phyloP scores from a whole-genome alignment of 2,329 filamentous ascomycete genomes.

The Raffaelea ambrosiae region DNA sequence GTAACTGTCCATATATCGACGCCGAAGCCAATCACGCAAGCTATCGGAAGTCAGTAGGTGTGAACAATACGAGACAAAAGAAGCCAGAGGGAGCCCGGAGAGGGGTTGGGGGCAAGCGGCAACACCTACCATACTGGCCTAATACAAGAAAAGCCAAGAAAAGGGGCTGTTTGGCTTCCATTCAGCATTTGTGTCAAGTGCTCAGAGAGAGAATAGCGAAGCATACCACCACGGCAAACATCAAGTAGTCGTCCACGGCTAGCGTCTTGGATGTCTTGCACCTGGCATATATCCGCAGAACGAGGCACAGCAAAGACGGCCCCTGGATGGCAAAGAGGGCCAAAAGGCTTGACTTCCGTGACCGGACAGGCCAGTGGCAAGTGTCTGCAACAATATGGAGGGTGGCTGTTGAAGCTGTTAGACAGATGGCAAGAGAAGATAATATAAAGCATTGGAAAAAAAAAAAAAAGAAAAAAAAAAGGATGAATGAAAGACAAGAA shows the following conservation, averaged over 20 bases:
- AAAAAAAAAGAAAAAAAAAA: too few species aligned
- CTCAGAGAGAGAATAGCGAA: background rate
- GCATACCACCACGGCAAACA: conserved; percentile 25
- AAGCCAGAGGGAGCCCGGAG: background rate
- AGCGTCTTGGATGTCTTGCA: conserved; percentile 22
- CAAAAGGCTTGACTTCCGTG: conserved; percentile 22
- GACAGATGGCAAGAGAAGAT: too few species aligned
- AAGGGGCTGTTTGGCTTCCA: conserved; percentile 13
- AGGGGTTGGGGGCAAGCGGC: background rate
- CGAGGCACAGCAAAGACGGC: conserved; percentile 23
- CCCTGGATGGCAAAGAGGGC: conserved; percentile 26
- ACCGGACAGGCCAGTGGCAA: conserved; percentile 22
- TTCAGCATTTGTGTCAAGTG: background rate
- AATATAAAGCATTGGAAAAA: too few species aligned
- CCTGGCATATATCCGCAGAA: conserved; percentile 27
- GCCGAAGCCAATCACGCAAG: conserved; percentile 21
- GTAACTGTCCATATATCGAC: conserved; percentile 28
- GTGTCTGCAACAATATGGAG: background rate
- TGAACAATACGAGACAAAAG: too few species aligned
- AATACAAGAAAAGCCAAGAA: conserved; percentile 22
- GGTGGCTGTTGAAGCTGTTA: too few species aligned
- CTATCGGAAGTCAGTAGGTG: conserved; percentile 10
- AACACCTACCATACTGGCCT: conserved; percentile 21
- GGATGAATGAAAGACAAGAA: background rate
- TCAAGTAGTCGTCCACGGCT: conserved; percentile 30